Evolutionary conservation across 2,329 filamentous ascomycete species (phyloP).

Genomic region (Trichophyton schoenleinii): DNA sequence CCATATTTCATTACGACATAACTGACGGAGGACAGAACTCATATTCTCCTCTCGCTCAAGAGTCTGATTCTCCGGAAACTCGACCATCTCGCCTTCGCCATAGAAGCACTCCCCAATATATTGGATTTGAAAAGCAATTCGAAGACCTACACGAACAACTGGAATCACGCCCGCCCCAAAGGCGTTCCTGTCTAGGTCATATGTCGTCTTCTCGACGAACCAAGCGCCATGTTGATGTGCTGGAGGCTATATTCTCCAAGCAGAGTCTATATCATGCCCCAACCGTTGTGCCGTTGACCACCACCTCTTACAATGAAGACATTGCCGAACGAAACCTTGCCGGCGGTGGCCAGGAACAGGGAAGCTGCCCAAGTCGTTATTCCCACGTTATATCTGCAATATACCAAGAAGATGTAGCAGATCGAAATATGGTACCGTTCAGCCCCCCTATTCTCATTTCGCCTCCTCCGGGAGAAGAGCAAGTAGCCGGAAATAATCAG

Average conservation of each 20-base stretch:
- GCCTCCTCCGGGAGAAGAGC: not conserved
- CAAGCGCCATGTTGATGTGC: slow-evolving; percentile 29
- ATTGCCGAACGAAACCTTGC: slow-evolving; percentile 30
- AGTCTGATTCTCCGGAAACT: slow-evolving; percentile 2
- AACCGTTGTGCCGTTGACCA: slow-evolving; percentile 19
- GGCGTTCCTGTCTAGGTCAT: slow-evolving; percentile 15
- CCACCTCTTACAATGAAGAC: slow-evolving; percentile 31
- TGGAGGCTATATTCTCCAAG: slow-evolving; percentile 28
- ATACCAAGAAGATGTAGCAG: slow-evolving; percentile 32
- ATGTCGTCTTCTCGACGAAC: slow-evolving; percentile 13
- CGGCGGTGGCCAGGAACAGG: not conserved
- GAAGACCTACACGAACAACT: slow-evolving; percentile 28
- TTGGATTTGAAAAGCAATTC: slow-evolving; percentile 30
- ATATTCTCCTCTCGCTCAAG: not conserved
- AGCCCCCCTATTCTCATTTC: slow-evolving; percentile 2
- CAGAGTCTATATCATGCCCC: slow-evolving; percentile 20
- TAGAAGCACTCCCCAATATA: slow-evolving; percentile 21
- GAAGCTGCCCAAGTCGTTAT: slow-evolving; percentile 11
- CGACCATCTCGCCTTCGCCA: slow-evolving; percentile 15
- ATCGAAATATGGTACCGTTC: slow-evolving; percentile 27
- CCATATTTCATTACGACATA: slow-evolving; percentile 6
- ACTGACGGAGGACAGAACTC: not conserved
- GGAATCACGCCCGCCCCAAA: slow-evolving; percentile 16
- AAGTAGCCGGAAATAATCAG: not conserved
- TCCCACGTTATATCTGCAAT: slow-evolving; percentile 24